Base-by-base conservation (phyloP, 2,329 filamentous ascomycete species). In the Thielaviopsis musarum region DNA sequence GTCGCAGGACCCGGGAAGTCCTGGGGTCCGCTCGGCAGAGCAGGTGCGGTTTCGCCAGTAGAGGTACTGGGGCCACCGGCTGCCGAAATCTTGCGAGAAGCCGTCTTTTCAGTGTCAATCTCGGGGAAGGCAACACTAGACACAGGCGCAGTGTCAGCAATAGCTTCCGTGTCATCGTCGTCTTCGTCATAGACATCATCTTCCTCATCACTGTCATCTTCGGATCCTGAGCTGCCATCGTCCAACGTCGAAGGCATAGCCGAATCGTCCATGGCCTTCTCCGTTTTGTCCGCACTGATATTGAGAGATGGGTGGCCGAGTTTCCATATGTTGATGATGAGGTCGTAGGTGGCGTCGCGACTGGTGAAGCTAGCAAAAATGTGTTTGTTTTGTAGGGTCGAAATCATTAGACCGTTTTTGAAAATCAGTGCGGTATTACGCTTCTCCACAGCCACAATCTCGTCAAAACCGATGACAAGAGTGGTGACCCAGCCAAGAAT, bases 401-500 rank as follows among this genome's bases (percentile, higher is more conserved):
- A 90, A 52, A 98, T 95, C 73, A 95, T 93, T 59, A 98, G 87
- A 3, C 91, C 94, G 68, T 98, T 98, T 62, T 94, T 95, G 72
- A 98, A 97, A 1, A 98, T 77, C 62, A 98, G 78, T 0, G 93
- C 93, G 0, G 93, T 98, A 69, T 84, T 96, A 70, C 95, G 87
- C 74, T 97, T 97, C 72, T 98, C 93, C 7, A 98, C 87, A 0
- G 91, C 90, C 21, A 97, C 88, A 61, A 98, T 88, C 70, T 98
- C 93, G 68, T 98, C 93, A 69, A 98, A 98, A 70, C 90, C 94
- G 75, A 98, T 95, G 57, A 98, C 91, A 51, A 98, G 76, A 1
- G 93, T 98, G 0, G 93, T 98, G 22, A 94, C 87, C 93, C 93
- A 98, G 58, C 93, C 93, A 54, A 98, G 81, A 64, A 98, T 98